phyloP scores from a whole-genome alignment of 208 protist genomes.

The Angomonas desouzai region DNA sequence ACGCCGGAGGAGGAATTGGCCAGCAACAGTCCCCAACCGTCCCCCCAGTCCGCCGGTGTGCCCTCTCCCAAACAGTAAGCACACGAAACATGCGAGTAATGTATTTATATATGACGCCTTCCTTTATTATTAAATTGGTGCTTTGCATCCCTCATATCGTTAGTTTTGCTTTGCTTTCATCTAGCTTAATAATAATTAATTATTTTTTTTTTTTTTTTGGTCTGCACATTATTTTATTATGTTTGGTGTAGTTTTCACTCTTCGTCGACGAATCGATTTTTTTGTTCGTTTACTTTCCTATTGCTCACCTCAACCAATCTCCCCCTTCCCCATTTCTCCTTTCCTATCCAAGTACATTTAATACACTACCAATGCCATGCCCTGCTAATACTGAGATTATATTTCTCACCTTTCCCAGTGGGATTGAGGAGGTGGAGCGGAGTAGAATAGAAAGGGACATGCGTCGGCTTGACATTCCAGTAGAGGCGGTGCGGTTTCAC shows the following conservation, averaged over 20 bases:
- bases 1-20: background rate
- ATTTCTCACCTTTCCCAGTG: conserved; percentile 27
- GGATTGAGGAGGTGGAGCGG: conserved; percentile 39
- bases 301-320: too few species aligned
- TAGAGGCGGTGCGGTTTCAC: background rate
- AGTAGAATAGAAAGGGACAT: conserved; percentile 3
- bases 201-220: conserved; percentile 23
- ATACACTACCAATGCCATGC: background rate
- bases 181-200: background rate
- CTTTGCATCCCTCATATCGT: too few species aligned
- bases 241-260: too few species aligned
- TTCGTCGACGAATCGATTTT: too few species aligned
- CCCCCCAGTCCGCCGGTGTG: background rate
- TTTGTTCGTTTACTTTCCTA: too few species aligned
- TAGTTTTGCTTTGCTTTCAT: too few species aligned
- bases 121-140: too few species aligned
- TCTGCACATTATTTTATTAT: too few species aligned
- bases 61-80: background rate
- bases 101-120: too few species aligned
- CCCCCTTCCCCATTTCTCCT: too few species aligned
- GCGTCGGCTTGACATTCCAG: background rate
- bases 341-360: background rate
- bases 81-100: background rate
- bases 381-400: conserved; percentile 1
- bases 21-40: background rate